Conservation (phyloP, 768 basidiomycete species). For the Agaricus subrufescens region DNA sequence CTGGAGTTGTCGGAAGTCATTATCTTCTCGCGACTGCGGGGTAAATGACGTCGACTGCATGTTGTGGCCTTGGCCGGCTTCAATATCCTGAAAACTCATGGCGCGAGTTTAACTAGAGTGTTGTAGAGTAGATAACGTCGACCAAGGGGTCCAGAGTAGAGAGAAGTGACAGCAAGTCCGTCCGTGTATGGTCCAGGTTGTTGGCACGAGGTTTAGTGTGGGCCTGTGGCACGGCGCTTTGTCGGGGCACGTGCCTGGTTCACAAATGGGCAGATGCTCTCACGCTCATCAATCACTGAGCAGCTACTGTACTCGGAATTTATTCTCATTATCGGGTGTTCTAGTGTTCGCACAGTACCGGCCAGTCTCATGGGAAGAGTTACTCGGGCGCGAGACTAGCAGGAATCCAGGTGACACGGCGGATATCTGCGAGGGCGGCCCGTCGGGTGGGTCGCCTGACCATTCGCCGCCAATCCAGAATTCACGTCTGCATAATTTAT, state of each 20-base stretch:
- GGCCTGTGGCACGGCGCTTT: background rate
- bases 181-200: background rate
- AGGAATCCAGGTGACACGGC: too few species aligned
- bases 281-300: background rate
- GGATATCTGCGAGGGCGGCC: too few species aligned
- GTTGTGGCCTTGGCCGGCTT: constrained; percentile 38
- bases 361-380: too few species aligned
- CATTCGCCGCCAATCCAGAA: too few species aligned
- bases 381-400: too few species aligned
- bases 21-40: constrained; percentile 57
- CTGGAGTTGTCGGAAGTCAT: constrained; percentile 71
- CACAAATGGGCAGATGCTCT: background rate
- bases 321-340: too few species aligned
- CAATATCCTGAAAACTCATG: constrained; percentile 58
- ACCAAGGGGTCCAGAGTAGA: background rate
- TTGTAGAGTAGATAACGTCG: background rate
- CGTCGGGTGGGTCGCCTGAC: too few species aligned
- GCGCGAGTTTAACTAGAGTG: constrained; percentile 4
- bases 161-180: background rate
- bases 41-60: constrained; percentile 26
- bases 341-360: too few species aligned
- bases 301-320: too few species aligned
- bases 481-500: too few species aligned
- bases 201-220: background rate
- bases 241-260: background rate